These are phyloP conservation scores for Stentor coeruleus DNA, from an alignment of 73 alveolate species.

Conservation along the genomic window DNA sequence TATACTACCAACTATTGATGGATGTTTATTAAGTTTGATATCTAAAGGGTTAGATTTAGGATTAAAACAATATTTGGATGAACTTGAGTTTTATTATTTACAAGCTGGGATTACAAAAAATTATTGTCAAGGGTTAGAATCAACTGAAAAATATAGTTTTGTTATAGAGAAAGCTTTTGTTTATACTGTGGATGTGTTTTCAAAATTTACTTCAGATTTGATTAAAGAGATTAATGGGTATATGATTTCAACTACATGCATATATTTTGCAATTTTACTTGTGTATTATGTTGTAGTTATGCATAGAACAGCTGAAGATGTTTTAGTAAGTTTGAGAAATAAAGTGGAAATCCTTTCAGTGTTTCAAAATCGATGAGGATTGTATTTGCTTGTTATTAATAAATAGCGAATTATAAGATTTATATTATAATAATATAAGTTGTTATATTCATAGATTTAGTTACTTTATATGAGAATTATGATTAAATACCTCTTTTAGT, in stretches of 20 bases:
- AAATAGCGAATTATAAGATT: too few species aligned
- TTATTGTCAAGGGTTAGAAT: too few species aligned
- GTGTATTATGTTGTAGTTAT: background rate
- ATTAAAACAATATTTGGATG: too few species aligned
- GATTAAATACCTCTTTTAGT: too few species aligned
- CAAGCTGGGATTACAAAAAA: background rate
- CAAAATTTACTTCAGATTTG: background rate
- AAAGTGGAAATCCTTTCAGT: background rate
- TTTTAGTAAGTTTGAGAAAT: too few species aligned
- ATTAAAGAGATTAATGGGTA: background rate
- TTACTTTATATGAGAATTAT: too few species aligned
- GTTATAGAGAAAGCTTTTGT: background rate
- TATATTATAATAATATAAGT: too few species aligned
- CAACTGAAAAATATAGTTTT: background rate
- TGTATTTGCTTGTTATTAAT: too few species aligned
- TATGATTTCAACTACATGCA: background rate
- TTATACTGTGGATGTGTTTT: background rate
- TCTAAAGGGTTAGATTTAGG: background rate
- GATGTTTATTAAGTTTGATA: background rate
- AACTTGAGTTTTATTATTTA: background rate
- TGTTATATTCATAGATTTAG: too few species aligned
- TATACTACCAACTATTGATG: background rate
- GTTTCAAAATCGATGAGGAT: too few species aligned
- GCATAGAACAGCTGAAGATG: background rate
- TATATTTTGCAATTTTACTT: background rate